Base-by-base conservation (phyloP, 2,329 filamentous ascomycete species). In the Epichloe glyceriae region DNA sequence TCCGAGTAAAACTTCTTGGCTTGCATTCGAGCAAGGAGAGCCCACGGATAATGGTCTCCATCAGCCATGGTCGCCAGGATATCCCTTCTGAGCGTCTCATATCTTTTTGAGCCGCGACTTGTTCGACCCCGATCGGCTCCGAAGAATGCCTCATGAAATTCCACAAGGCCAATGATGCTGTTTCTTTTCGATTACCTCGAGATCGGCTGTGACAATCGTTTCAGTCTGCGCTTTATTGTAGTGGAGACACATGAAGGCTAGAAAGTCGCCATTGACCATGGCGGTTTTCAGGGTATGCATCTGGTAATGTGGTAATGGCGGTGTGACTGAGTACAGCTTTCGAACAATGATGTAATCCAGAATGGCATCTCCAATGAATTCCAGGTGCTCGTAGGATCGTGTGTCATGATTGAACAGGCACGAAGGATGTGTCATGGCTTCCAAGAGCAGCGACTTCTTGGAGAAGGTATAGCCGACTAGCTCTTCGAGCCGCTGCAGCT, bases 291-390 rank as follows among this genome's bases (percentile, higher is more conserved):
- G 70, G 3, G 81, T 69, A 58, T 95, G 88, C 79, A 97, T 87
- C n/a, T 77, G 68, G 3, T 73, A 61, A 46, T 77, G 70, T 0
- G 66, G 51, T 0, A 80, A 61, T 3, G 73, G 67, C 0, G 69
- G 67, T 2, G 62, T 56, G 12, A 64, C 56, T 2, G 62, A 60
- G 63, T 79, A 85, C 5, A 91, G 67, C n/a, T 68, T 72, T 0
- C 69, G 71, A 7, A 87, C 80, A 46, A 96, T 71, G 50, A 95
- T 71, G 57, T 82, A 77, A 65, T 97, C 91, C 0, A 97, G 78
- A 2, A 96, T 72, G 0, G 88, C 79, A 58, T 97, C 91, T 1
- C 91, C 91, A 0, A 96, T 70, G 59, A 93, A 95, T 61, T 96
- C 91, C 1, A 96, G 75, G 0, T 89, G 79, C 57, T 96, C 86